Base-by-base conservation (phyloP, 495 filamentous ascomycete species). In the Aspergillus wentii region DNA sequence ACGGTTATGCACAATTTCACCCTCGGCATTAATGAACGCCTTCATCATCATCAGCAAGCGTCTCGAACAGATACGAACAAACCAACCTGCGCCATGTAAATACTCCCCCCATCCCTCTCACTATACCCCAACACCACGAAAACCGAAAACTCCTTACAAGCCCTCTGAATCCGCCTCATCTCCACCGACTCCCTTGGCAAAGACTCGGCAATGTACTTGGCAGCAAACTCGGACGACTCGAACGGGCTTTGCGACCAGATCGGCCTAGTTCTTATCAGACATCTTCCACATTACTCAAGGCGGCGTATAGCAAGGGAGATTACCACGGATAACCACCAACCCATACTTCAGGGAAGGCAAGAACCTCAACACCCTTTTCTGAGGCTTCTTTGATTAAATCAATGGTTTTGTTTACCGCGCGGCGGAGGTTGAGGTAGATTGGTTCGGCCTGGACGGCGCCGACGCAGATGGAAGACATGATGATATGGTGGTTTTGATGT, bases 11-110 rank as follows among this genome's bases (percentile, higher is more conserved):
- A 59, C 37, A 10, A 78, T 41, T 11, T 64, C 54, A 0, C 76
- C 76, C 14, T 61, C 48, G 1, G 58, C 43, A 5, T 54, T 53
- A 45, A 79, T 79, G 39, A 74, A 59, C 11, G 61, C 59, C 53
- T 81, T 74, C 2, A 72, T 52, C 23, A 79, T 76, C 26, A 29
- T n/a, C 14, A 13, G n/a, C 44, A 49, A 40, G 64, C 61, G 4
- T 32, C 16, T 7, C 38, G n/a, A n/a, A n/a, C n/a, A n/a, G n/a
- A n/a, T n/a, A n/a, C n/a, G n/a, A n/a, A n/a, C n/a, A n/a, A n/a
- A n/a, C n/a, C n/a, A n/a, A 25, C 22, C 22, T 25, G 22, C 5
- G 22, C 5, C 6, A 25, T 25, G 10, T 25, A 25, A 5, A 25
- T 25, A 25, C 6, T 6, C 6, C 22, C 5, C 22, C 10, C 10